Base-by-base conservation (phyloP, 345 rosid species). In the Rhizophora apiculata region DNA sequence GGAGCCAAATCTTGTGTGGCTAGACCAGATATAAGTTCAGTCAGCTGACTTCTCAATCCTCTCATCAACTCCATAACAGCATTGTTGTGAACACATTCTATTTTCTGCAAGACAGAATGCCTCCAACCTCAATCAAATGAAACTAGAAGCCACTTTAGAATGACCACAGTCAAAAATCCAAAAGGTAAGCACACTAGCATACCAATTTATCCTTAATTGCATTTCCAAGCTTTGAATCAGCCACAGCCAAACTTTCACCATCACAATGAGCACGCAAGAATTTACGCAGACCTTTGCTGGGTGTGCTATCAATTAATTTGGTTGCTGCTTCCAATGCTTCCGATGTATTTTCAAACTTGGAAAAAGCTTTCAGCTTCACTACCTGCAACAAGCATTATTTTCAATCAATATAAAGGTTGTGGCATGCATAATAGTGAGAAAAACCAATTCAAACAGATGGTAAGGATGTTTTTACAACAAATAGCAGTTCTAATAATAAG, bases 171-270 rank as follows among this genome's bases (percentile, higher is more conserved):
- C 46, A n/a, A 5, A 62, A 52, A 6, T 43, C 32, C 16, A 18
- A 63, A 26, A 54, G 54, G 19, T 54, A 22, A 13, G 2, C 46
- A 65, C 88, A 48, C 18, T 56, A 3, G 68, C 86, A 48, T 22
- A 95, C 98, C 92, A 92, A 68, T 65, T 90, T 87, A 55, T 95
- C 99, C 76, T 95, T 95, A 60, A 95, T 95, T 1, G 87, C 84
- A 76, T 90, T 90, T 68, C 99, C 98, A 63, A 95, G 98, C 80
- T 90, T 95, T 0, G 97, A 89, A 78, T 89, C 96, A 68, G 91
- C 93, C 31, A 91, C 93, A 16, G 74, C 97, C 48, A 91, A 69
- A 1, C 72, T 67, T 73, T 91, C 96, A 18, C 91, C 89, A 18
- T 73, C 76, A 64, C 93, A 91, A 64, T 91, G 86, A 18, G 82